Evolutionary conservation across 257 asterid genomes (phyloP), one percentile per base, ranked within the genome.

Genomic region (Dorcoceras hygrometricum): DNA sequence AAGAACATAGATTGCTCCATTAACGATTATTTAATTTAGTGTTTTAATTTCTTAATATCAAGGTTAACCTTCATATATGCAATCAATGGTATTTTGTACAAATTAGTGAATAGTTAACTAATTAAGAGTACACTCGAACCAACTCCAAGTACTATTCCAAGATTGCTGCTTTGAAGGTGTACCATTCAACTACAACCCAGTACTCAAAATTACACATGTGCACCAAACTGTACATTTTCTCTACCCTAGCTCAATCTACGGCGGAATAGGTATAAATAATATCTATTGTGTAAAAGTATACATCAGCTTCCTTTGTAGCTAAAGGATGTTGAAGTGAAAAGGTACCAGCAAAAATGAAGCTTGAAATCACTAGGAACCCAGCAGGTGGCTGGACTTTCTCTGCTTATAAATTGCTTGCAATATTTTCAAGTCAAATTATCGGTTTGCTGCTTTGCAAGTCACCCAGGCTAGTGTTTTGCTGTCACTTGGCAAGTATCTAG

Each of bases 391-490:
- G 54, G 31, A 26, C 65, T 36, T 55, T 22, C 9, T 67, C 70
- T 65, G 63, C 18, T 53, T 18, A 43, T 18, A 50, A n/a, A 67
- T 34, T 34, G 39, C 54, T 46, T 18, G 22, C 4, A 46, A 43
- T 16, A 46, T 46, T 46, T 46, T 18, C 54, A 18, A 14, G 22
- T 46, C 54, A 24, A 50, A 55, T 51, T 55, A 43, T 26, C 57
- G 2, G 63, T 69, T 46, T 23, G 46, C 20, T 27, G 57, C 34
- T 3, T 34, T 6, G 28, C 57, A 23, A 23, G 10, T 8, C 71
- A 70, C n/a, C n/a, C n/a, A n/a, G n/a, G n/a, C n/a, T n/a, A 31
- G 7, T 20, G 48, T 18, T 46, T 28, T 66, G 57, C 57, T 56
- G 43, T 23, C 26, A 23, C 19, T n/a, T 18, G 36, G 39, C 43